Evolutionary conservation across 177 flowering plant species (phyloP), one percentile per base, ranked within the genome.

Genomic region (Vitis hybrid): DNA sequence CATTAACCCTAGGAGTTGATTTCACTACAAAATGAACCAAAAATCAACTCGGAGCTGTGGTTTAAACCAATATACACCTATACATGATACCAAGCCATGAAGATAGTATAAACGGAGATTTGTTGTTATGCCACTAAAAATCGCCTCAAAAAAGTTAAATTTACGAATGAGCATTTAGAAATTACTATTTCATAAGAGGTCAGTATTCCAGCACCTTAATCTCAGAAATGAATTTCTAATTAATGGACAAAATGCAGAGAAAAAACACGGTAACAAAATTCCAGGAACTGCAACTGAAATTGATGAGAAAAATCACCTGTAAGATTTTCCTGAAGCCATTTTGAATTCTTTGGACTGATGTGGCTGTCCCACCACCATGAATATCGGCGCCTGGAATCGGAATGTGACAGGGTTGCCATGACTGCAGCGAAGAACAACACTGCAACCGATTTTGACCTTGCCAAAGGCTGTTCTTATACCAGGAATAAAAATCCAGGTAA

Each of bases 321-420:
- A 64, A 94, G 97, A 84, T 94, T 92, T 50, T 94, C 94, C 76
- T 94, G 94, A 75, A 94, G 97, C 98, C 98, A 94, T 86, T 88
- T 94, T 48, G 98, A 94, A 77, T 91, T 94, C 83, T 91, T 94
- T 23, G 98, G 98, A 72, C 91, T 89, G 70, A 80, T 91, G 86
- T 94, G 98, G 79, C 98, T 92, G 75, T 91, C 93, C 98, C 97
- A 94, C 98, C 97, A 94, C 98, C 98, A 94, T 4, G 98, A 94
- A 78, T 94, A 94, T 70, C 82, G 61, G 39, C 97, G 86, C 69
- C 91, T 82, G 0, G 97, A 82, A n/a, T 91, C 98, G 3, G 86
- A 73, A 45, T 90, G 79, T 51, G 72, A 68, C 69, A 83, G 32
- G 18, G 90, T 68, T 6, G 91, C 86, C 92, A 91, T 90, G 56